These are phyloP conservation scores for Coelastrella sp. DNA, from an alignment of 139 green algal genomes.

Conservation along the genomic window DNA sequence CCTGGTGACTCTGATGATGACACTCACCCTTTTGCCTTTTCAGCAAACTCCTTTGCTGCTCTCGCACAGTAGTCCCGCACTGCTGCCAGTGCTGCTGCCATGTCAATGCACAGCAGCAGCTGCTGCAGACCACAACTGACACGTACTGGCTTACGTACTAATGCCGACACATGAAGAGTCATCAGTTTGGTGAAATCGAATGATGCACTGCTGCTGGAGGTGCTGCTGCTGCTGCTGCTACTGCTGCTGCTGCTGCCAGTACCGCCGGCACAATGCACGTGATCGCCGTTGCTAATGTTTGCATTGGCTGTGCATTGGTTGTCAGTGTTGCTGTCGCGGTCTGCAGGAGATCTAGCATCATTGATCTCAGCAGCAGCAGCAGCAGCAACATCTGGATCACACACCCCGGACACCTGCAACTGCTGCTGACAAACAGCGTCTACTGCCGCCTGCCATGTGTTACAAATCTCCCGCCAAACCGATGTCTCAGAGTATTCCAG, in stretches of 20 bases:
- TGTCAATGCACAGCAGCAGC: constrained; percentile 62
- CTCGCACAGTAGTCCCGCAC: constrained; percentile 75
- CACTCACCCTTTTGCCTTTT: constrained; percentile 55
- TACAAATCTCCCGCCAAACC: neutral
- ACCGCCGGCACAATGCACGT: neutral
- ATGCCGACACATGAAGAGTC: constrained; percentile 59
- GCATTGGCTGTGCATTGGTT: neutral
- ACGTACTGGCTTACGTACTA: constrained; percentile 79
- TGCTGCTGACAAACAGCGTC: constrained; percentile 17
- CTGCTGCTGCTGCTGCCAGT: neutral
- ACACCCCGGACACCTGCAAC: neutral
- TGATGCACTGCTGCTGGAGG: neutral
- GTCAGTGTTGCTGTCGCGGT: neutral
- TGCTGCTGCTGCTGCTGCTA: too few relatives aligned
- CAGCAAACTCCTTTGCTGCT: constrained; percentile 69
- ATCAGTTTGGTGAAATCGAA: constrained; percentile 59
- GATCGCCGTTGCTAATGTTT: too few relatives aligned
- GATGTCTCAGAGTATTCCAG: constrained; percentile 5
- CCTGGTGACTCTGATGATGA: too few relatives aligned
- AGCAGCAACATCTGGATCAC: neutral
- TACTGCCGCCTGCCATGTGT: constrained; percentile 14
- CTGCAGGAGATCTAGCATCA: too few relatives aligned
- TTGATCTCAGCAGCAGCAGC: neutral
- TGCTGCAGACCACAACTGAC: constrained; percentile 57
- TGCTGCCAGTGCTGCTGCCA: constrained; percentile 69